Base-by-base conservation (phyloP, 768 basidiomycete species). In the Trametes cinnabarina region DNA sequence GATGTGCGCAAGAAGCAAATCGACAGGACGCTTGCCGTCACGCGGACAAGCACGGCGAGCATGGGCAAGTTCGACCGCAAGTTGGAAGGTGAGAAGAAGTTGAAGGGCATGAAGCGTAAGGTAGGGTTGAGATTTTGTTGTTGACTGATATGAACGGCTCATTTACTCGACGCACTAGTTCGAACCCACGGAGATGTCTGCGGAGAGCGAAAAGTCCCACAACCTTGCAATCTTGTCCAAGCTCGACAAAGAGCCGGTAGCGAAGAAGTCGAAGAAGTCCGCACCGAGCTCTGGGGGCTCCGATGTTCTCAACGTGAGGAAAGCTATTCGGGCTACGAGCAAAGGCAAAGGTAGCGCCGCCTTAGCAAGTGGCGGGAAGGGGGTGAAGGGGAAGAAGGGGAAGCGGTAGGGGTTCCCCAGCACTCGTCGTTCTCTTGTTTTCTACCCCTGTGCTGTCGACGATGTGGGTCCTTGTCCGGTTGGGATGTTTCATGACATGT, bases 31-130 rank as follows among this genome's bases (percentile, higher is more conserved):
- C 76, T 97, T 23, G 84, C 90, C 8, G 80, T 86, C 11, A 86
- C 89, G 1, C 84, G 90, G 58, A 76, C 78, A 26, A 94, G 94
- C 60, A 99, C 97, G 0, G 97, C 94, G 0, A 95, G 92, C 66
- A 87, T 99, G 87, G 97, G 97, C 63, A 87, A 83, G 65, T 99
- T 97, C 66, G 96, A 98, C 71, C 87, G 84, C 63, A 85, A 80
- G 68, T 80, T 98, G 20, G 89, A 95, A 50, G 95, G 95, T 12
- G 97, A 99, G 73, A 90, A 91, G 71, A 94, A 92, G 72, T 70
- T 86, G 42, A 83, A 84, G 34, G 94, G 94, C 6, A 75, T 94
- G 46, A 98, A 98, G 77, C 85, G 97, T 66, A 98, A 98, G 87
- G 93, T 92, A 62, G 41, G 77, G 68, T 37, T 10, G 20, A 0